phyloP scores from a whole-genome alignment of 2,329 filamentous ascomycete species.

The Torrubiella hemipterigena region DNA sequence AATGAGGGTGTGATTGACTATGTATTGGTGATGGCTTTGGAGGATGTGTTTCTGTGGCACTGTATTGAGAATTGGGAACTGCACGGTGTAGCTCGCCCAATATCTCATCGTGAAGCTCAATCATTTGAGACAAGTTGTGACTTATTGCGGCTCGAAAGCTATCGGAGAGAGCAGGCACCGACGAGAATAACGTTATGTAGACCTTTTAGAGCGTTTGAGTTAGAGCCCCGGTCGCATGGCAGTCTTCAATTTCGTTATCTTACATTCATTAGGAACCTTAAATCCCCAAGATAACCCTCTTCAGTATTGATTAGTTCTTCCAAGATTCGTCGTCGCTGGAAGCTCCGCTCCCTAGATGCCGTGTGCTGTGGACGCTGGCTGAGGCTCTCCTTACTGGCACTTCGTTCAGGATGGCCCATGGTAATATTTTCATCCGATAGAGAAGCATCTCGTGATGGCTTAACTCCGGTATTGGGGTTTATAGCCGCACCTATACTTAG shows the following conservation, averaged over 20 bases:
- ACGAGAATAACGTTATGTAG: slow-evolving; percentile 63
- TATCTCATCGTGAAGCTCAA: slow-evolving; percentile 74
- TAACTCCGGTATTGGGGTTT: slow-evolving; percentile 41
- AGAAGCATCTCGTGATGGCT: slow-evolving; percentile 40
- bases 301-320: slow-evolving; percentile 82
- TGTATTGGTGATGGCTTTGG: no score
- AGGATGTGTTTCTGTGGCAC: no score
- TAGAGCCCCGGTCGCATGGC: no score
- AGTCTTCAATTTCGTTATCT: no score
- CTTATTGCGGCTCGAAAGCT: slow-evolving; percentile 63
- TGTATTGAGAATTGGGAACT: slow-evolving; percentile 58
- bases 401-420: no score
- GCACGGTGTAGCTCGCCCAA: slow-evolving; percentile 60
- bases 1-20: no score
- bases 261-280: slow-evolving; percentile 80
- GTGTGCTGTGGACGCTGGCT: no score
- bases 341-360: slow-evolving; percentile 56
- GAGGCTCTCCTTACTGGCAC: no score
- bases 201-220: slow-evolving; percentile 46
- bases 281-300: slow-evolving; percentile 75
- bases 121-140: slow-evolving; percentile 65
- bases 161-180: slow-evolving; percentile 52
- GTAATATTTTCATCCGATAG: slow-evolving; percentile 50
- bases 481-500: slow-evolving; percentile 58
- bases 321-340: slow-evolving; percentile 66